phyloP scores from a whole-genome alignment of 2,329 filamentous ascomycete species.

The Cercospora nicotianae region DNA sequence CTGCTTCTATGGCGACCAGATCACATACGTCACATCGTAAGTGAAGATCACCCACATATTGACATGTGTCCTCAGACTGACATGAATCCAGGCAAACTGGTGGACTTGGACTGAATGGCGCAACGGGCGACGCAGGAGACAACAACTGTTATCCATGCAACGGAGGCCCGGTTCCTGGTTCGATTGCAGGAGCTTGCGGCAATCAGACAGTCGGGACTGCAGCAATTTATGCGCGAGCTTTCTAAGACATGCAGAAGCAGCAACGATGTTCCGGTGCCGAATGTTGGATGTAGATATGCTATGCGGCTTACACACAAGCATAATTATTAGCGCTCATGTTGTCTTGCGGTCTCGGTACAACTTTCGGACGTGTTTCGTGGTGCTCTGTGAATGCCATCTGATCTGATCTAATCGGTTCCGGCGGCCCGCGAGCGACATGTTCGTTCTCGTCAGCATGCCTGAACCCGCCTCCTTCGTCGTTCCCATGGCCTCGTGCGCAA shows the following conservation, averaged over 20 bases:
- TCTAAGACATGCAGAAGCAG: constrained; percentile 14
- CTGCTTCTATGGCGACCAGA: constrained; percentile 35
- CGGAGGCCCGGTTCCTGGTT: constrained; percentile 21
- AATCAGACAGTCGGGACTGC: constrained; percentile 31
- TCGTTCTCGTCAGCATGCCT: not conserved
- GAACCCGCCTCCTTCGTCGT: not conserved
- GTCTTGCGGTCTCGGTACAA: not conserved
- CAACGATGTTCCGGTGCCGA: not conserved
- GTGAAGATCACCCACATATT: not conserved
- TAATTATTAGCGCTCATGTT: not conserved
- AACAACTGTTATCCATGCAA: constrained; percentile 34
- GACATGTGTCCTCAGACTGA: not conserved
- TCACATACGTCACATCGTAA: constrained; percentile 32
- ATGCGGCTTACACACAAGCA: not conserved
- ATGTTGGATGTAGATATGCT: constrained; percentile 6
- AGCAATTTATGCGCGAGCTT: constrained; percentile 34
- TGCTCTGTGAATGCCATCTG: not conserved
- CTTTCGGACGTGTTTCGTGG: not conserved
- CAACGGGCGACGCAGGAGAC: constrained; percentile 27
- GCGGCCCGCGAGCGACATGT: not conserved
- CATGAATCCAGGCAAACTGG: constrained; percentile 4
- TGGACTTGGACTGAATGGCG: constrained; percentile 6
- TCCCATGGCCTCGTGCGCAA: not conserved
- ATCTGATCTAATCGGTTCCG: not conserved
- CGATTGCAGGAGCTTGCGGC: constrained; percentile 31